These are phyloP conservation scores for Auxenochlorella pyrenoidosa DNA, from an alignment of 139 green algal genomes.

Conservation along the genomic window DNA sequence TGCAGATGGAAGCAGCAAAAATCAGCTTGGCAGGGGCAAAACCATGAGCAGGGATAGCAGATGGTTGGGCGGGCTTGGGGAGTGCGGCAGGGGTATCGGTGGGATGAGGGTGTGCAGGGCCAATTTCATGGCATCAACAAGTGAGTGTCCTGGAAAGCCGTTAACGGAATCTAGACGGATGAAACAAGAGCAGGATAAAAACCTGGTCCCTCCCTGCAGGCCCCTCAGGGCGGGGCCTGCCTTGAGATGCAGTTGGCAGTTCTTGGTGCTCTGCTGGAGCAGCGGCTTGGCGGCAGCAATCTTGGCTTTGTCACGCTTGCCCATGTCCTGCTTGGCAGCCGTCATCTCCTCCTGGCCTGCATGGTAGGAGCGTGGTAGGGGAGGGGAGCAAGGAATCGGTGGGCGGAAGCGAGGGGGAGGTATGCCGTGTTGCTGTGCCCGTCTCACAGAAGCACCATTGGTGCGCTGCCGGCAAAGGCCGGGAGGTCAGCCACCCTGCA, in stretches of 20 bases:
- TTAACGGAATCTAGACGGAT: too few relatives aligned
- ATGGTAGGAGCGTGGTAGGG: background rate
- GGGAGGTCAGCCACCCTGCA: too few relatives aligned
- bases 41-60: background rate
- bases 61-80: background rate
- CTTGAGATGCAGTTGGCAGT: conserved; percentile 26
- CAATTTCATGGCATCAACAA: too few relatives aligned
- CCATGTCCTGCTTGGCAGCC: conserved; percentile 14
- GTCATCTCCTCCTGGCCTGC: conserved; percentile 17
- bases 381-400: background rate
- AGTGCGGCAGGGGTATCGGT: background rate
- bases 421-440: too few relatives aligned
- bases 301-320: conserved; percentile 25
- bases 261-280: background rate
- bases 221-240: background rate
- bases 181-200: too few relatives aligned
- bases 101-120: too few relatives aligned
- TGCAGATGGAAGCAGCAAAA: too few relatives aligned
- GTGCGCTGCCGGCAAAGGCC: too few relatives aligned
- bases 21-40: background rate
- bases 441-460: too few relatives aligned
- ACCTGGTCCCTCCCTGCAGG: too few relatives aligned
- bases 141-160: too few relatives aligned
- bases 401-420: too few relatives aligned
- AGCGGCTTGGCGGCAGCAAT: conserved; percentile 24